Evolutionary conservation across 129 eudicot genomes (phyloP).

Genomic region (Glebionis coronaria): DNA sequence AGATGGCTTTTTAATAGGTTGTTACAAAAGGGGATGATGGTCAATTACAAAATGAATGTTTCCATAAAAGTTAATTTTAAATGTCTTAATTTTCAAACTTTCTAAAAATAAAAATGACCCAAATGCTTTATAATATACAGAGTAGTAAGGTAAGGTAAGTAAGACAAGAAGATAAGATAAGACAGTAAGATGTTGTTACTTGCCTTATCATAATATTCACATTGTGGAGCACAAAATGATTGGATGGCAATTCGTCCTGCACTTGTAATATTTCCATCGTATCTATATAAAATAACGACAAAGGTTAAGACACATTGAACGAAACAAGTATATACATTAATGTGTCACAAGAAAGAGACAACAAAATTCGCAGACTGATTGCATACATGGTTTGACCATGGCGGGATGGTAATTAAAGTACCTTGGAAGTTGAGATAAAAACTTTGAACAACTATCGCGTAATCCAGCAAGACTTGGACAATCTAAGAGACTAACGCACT

Average conservation of each 20-base stretch:
- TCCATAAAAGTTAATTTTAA: too few species aligned
- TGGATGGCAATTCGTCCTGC: constrained; percentile 88
- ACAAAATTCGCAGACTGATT: background rate
- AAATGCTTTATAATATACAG: too few species aligned
- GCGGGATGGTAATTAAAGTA: constrained; percentile 19
- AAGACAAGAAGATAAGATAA: too few species aligned
- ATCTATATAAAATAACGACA: constrained; percentile 33
- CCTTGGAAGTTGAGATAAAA: constrained; percentile 74
- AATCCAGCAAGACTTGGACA: constrained; percentile 50
- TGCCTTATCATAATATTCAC: constrained; percentile 75
- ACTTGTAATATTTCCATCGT: constrained; percentile 53
- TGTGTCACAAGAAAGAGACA: background rate
- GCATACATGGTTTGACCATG: background rate
- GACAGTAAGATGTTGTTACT: constrained; percentile 21
- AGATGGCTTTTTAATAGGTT: too few species aligned
- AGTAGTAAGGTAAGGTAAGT: too few species aligned
- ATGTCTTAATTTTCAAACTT: too few species aligned
- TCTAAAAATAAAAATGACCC: too few species aligned
- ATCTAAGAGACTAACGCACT: constrained; percentile 71
- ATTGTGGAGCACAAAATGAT: constrained; percentile 86
- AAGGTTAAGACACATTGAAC: background rate
- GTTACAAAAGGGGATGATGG: too few species aligned
- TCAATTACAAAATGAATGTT: too few species aligned
- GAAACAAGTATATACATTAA: background rate
- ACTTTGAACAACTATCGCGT: constrained; percentile 69